Base-by-base conservation (phyloP, 2,329 filamentous ascomycete genomes). In the Claviceps sorghi region DNA sequence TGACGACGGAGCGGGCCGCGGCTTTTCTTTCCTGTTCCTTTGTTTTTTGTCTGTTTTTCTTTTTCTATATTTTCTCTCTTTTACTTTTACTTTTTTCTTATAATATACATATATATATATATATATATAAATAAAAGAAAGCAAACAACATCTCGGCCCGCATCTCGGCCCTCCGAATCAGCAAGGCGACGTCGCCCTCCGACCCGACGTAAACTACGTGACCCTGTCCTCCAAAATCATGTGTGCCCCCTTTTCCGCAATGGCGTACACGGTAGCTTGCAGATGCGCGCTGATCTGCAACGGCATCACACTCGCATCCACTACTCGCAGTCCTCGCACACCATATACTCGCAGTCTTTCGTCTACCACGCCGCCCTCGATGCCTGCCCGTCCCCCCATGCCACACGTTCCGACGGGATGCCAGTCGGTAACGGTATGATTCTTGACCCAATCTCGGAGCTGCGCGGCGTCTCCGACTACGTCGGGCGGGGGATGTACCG, bases 351-450 rank as follows among this genome's bases (percentile, higher is more conserved):
- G 52, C 50, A 63, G 51, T 32, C 58, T 48, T 32, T 59, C 57
- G 42, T 63, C 60, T 1, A 64, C 62, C 21, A 64, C 59, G 4
- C 67, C 67, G 0, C 59, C 64, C 11, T 54, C 34, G 8, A 65
- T 60, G 2, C 62, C 64, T 11, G 55, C 60, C 0, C 53, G 56
- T 2, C 64, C 61, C 8, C 64, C 64, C 63, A 69, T 65, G 47
- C 55, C 60, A 22, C 64, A 69, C 3, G 61, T 67, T 13, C 67
- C 66, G 17, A 65, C 65, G 1, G 72, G 71, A 54, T 77, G 73
- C 61, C 61, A 65, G 19, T 66, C 63, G 0, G 61, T 64, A 11
- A 65, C 59, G 1, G 64, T 65, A 38, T 63, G 59, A 9, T 60
- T 50, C 1, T 53, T 52, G 3, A 67, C 61, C 61, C 64, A 65